Conservation (phyloP, 768 basidiomycete species). For the Boletus sensibilis region DNA sequence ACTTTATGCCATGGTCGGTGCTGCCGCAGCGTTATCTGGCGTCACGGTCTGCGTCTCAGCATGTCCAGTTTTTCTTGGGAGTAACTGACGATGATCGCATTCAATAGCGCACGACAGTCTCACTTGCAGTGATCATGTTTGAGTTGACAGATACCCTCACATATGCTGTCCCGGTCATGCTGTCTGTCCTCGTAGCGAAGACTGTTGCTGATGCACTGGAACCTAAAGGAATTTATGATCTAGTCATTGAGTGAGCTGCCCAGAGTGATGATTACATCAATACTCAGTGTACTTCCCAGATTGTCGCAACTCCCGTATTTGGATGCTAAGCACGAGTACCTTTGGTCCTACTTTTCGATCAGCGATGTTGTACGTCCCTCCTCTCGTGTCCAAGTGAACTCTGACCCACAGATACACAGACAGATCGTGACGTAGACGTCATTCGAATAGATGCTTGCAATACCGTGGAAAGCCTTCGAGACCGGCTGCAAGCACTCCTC, state of each 20-base stretch:
- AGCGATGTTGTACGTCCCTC: conserved; percentile 66
- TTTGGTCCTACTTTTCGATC: conserved; percentile 78
- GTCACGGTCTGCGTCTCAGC: conserved; percentile 62
- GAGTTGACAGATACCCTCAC: conserved; percentile 92
- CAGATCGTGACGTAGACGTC: conserved; percentile 60
- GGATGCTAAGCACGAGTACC: conserved; percentile 85
- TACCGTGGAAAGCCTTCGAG: conserved; percentile 73
- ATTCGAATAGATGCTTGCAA: conserved; percentile 73
- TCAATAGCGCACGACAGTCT: conserved; percentile 78
- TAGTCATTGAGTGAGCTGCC: conserved; percentile 73
- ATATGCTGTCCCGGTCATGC: conserved; percentile 89
- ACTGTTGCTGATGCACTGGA: conserved; percentile 35
- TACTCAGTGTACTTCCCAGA: conserved; percentile 30
- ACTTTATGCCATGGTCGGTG: conserved; percentile 94
- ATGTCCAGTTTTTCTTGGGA: neutral
- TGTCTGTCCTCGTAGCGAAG: conserved; percentile 69
- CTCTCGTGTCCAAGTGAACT: neutral
- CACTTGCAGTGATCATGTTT: conserved; percentile 94
- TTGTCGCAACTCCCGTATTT: conserved; percentile 89
- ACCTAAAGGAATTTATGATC: conserved; percentile 94
- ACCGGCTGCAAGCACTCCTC: conserved; percentile 61
- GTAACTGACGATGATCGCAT: conserved; percentile 7
- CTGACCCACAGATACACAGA: conserved; percentile 40
- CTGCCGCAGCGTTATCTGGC: conserved; percentile 91
- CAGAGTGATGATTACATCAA: neutral